Conservation (phyloP, 495 filamentous ascomycete species). For the Penicillium samsonianum region DNA sequence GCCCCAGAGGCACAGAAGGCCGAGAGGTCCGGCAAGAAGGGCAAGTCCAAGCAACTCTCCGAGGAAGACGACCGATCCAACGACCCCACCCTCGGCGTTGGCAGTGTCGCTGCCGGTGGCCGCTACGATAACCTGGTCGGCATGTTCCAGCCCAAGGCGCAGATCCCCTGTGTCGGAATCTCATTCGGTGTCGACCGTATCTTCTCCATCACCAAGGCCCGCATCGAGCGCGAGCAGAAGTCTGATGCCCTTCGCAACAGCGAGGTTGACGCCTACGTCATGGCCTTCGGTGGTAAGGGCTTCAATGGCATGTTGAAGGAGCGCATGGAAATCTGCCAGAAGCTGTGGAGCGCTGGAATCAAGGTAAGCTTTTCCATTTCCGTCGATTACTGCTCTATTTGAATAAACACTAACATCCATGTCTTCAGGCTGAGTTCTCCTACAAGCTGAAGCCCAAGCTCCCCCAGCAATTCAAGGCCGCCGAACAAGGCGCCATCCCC, state of each 20-base stretch:
- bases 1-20: constrained; percentile 49
- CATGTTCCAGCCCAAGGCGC: constrained; percentile 83
- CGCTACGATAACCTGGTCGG: constrained; percentile 91
- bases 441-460: constrained; percentile 81
- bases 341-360: constrained; percentile 76
- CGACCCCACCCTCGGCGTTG: constrained; percentile 81
- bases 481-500: constrained; percentile 69
- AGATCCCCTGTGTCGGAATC: constrained; percentile 91
- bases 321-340: constrained; percentile 72
- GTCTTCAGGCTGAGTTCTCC: constrained; percentile 65
- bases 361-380: constrained; percentile 51
- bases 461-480: constrained; percentile 75
- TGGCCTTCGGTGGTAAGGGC: constrained; percentile 89
- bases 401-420: constrained; percentile 13
- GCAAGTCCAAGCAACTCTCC: constrained; percentile 56
- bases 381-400: neutral
- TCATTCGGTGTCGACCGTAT: constrained; percentile 96
- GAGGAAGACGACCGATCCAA: constrained; percentile 80
- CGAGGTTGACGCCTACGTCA: constrained; percentile 85
- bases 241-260: constrained; percentile 57
- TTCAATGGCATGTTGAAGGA: constrained; percentile 79
- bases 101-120: constrained; percentile 85
- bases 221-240: constrained; percentile 61
- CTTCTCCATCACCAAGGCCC: constrained; percentile 83
- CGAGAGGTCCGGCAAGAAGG: constrained; percentile 58